A percentile compares a stretch with the other conserved stretches of the same genome.
These are phyloP conservation scores for Staphylotrichum tortipilum DNA, from an alignment of 495 filamentous ascomycete species.

Conservation along the genomic window DNA sequence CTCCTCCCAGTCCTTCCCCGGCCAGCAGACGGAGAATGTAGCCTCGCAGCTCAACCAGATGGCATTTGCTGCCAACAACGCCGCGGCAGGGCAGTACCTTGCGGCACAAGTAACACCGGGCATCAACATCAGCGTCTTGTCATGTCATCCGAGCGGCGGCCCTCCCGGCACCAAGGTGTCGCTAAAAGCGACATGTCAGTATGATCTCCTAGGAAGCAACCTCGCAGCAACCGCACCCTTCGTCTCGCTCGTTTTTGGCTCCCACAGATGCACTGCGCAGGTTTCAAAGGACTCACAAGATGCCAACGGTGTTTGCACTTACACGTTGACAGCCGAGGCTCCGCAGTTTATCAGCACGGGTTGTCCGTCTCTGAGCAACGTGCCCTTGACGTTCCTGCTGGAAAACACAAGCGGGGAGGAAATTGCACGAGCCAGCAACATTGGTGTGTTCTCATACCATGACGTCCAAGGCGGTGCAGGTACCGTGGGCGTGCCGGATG, in stretches of 20 bases:
- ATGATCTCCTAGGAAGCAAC: constrained; percentile 46
- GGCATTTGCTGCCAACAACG: constrained; percentile 46
- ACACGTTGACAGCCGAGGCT: constrained; percentile 62
- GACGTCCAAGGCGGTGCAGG: constrained; percentile 25
- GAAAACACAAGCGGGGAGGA: constrained; percentile 56
- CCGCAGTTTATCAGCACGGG: constrained; percentile 62
- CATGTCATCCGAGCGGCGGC: constrained; percentile 60
- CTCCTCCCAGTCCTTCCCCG: constrained; percentile 30
- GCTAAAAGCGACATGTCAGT: constrained; percentile 64
- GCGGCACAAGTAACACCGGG: constrained; percentile 28
- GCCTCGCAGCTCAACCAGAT: constrained; percentile 42
- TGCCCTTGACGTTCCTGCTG: constrained; percentile 65
- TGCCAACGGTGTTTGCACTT: constrained; percentile 51
- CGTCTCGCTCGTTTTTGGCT: constrained; percentile 67
- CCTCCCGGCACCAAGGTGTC: constrained; percentile 57
- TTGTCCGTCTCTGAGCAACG: constrained; percentile 51
- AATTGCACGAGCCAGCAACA: constrained; percentile 50
- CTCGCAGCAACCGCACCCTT: constrained; percentile 47
- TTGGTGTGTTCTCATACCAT: constrained; percentile 69
- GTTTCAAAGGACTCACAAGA: constrained; percentile 53
- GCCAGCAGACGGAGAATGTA: constrained; percentile 38
- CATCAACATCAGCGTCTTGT: constrained; percentile 49
- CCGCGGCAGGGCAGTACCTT: constrained; percentile 44
- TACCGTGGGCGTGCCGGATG: constrained; percentile 21
- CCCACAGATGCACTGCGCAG: constrained; percentile 54